Base-by-base conservation (phyloP, 2,329 filamentous ascomycete species). In the Dothistroma pini region DNA sequence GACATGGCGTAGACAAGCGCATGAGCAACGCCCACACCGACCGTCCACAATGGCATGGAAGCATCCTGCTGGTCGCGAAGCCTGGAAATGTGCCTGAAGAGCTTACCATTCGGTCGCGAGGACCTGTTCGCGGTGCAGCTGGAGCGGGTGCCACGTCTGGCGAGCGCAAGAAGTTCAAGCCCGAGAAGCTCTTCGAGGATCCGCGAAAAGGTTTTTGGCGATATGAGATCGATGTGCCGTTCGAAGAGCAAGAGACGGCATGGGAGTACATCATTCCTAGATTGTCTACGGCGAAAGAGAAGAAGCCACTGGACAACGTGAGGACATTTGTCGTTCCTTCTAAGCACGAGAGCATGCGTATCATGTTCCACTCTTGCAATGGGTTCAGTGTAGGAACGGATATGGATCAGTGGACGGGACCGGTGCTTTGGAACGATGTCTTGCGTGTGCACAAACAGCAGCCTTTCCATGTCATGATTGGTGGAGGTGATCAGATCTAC, bases 401-500 rank as follows among this genome's bases (percentile, higher is more conserved):
- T 65, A 80, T 85, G 69, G 80, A 86, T 22, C 81, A 81, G 11
- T 88, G 85, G 84, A 79, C 81, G 38, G 85, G 86, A 1, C 72
- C 72, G 21, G 83, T 80, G 25, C 75, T 88, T 32, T 88, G 86
- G 86, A 84, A 87, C 64, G 85, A 88, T 63, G 86, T 87, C 34
- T 71, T 87, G 59, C 82, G 85, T 51, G 76, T 84, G 60, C 86
- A 88, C 68, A 79, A 79, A 67, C 72, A 82, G 71, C 80, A 79
- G 64, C 84, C 85, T 8, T 86, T 88, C 73, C 84, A 86, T 70
- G 83, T 86, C 66, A 90, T 88, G 87, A 84, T 97, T 64, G 93
- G 93, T 56, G 93, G 93, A 60, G 93, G 93, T 61, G 93, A 97
- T 72, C 93, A 97, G 76, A 86, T 88, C 67, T 88, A 88, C 76